These are phyloP conservation scores for Senecio squalidus DNA, from an alignment of 140 eudicot species.

Conservation along the genomic window DNA sequence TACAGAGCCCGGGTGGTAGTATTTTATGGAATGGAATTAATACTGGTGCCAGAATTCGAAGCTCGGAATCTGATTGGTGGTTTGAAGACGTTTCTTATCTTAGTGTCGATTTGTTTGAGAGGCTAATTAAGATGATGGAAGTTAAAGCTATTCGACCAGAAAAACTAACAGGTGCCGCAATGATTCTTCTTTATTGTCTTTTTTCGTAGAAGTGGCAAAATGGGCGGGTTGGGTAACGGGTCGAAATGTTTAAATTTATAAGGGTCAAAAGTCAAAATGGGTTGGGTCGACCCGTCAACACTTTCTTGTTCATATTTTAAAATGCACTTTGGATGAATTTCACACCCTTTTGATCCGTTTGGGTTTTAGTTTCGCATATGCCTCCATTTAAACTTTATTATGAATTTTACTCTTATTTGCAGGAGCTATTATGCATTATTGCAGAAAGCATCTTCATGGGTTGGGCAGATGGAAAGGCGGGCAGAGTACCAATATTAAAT, in stretches of 20 bases:
- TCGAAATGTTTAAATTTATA: background rate
- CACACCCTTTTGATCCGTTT: background rate
- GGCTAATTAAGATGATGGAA: constrained; percentile 67
- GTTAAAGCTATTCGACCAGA: constrained; percentile 72
- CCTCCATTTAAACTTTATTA: background rate
- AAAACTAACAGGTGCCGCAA: constrained; percentile 53
- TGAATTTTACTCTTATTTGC: constrained; percentile 12
- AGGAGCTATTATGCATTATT: constrained; percentile 79
- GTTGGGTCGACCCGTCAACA: background rate
- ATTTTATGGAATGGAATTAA: constrained; percentile 95
- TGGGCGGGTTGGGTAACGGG: background rate
- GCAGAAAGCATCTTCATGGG: constrained; percentile 76
- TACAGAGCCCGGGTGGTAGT: constrained; percentile 98
- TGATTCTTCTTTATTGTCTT: constrained; percentile 1
- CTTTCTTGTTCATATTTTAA: background rate
- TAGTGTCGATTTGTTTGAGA: constrained; percentile 57
- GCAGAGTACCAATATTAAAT: constrained; percentile 45
- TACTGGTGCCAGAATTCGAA: constrained; percentile 83
- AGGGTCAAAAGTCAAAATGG: background rate
- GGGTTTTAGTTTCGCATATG: background rate
- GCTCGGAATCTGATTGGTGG: constrained; percentile 94
- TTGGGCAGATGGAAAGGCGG: constrained; percentile 81
- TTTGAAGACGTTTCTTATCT: constrained; percentile 92
- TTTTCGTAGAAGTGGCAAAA: background rate
- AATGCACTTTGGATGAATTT: too few relatives aligned